These are phyloP conservation scores for Pichia pseudocactophila DNA, from an alignment of 805 yeast genomes.

Conservation along the genomic window DNA sequence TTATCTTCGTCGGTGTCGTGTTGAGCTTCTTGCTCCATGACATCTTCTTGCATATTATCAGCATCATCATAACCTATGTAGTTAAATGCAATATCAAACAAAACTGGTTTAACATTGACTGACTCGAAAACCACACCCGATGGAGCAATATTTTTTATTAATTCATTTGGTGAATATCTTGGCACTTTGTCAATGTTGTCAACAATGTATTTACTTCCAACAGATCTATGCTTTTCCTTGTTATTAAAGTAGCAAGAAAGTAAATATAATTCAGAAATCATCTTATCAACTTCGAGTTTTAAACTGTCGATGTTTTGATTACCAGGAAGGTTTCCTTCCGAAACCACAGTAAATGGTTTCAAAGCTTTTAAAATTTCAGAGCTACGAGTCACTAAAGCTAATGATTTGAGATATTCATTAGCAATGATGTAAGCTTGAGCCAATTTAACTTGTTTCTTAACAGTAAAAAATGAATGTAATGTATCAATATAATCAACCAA, in stretches of 20 bases:
- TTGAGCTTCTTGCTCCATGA: constrained; percentile 3
- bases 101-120: constrained; percentile 74
- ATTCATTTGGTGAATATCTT: constrained; percentile 19
- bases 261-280: constrained; percentile 32
- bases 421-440: constrained; percentile 37
- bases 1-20: constrained; percentile 20
- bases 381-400: constrained; percentile 35
- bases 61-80: constrained; percentile 52
- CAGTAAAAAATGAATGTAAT: constrained; percentile 39
- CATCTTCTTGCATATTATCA: constrained; percentile 11
- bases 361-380: constrained; percentile 5
- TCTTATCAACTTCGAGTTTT: constrained; percentile 13
- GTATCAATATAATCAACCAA: constrained; percentile 45
- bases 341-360: constrained; percentile 1
- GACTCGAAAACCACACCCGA: constrained; percentile 39
- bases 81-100: constrained; percentile 85
- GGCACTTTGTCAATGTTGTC: constrained; percentile 26
- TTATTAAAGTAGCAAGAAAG: constrained; percentile 39
- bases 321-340: constrained; percentile 31
- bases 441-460: constrained; percentile 34
- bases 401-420: constrained; percentile 37
- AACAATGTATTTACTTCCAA: constrained; percentile 18
- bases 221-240: background rate
- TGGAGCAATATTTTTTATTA: constrained; percentile 27
- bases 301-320: constrained; percentile 27